phyloP scores from a whole-genome alignment of 768 basidiomycete genomes.

The Wakefieldia striispora region DNA sequence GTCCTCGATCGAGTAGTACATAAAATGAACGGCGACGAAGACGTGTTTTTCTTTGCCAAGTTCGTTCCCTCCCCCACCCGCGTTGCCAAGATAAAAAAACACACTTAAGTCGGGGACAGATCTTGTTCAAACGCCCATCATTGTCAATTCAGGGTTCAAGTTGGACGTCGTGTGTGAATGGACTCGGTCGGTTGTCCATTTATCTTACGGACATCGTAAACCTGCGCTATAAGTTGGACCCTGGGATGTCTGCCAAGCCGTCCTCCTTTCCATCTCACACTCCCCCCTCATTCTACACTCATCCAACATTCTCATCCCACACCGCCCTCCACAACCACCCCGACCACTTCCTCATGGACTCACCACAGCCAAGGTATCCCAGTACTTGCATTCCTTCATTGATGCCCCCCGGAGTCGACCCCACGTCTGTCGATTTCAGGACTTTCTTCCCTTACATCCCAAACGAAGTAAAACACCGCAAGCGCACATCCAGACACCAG shows the following conservation, averaged over 20 bases:
- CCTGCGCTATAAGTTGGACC: constrained; percentile 28
- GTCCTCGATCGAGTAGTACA: too few relatives aligned
- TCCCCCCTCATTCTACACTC: constrained; percentile 22
- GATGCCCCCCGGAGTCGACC: constrained; percentile 57
- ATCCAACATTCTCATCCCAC: constrained; percentile 4
- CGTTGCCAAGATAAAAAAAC: too few relatives aligned
- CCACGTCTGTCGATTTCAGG: constrained; percentile 68
- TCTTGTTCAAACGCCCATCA: too few relatives aligned
- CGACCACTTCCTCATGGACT: constrained; percentile 27
- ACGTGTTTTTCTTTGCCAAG: too few relatives aligned
- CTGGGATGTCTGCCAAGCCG: constrained; percentile 32
- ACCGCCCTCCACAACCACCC: constrained; percentile 4
- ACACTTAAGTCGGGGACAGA: too few relatives aligned
- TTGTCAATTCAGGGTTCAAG: constrained; percentile 13
- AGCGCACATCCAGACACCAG: constrained; percentile 85
- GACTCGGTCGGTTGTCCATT: background rate
- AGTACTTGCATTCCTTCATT: constrained; percentile 45
- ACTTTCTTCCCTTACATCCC: constrained; percentile 87
- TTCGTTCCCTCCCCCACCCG: too few relatives aligned
- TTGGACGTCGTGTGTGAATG: constrained; percentile 23
- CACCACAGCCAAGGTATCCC: constrained; percentile 30
- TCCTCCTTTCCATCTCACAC: constrained; percentile 35
- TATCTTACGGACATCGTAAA: background rate
- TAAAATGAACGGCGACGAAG: too few relatives aligned
- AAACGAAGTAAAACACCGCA: constrained; percentile 92